Conservation (phyloP, 2,329 filamentous ascomycete species). For the Beauveria bassiana region DNA sequence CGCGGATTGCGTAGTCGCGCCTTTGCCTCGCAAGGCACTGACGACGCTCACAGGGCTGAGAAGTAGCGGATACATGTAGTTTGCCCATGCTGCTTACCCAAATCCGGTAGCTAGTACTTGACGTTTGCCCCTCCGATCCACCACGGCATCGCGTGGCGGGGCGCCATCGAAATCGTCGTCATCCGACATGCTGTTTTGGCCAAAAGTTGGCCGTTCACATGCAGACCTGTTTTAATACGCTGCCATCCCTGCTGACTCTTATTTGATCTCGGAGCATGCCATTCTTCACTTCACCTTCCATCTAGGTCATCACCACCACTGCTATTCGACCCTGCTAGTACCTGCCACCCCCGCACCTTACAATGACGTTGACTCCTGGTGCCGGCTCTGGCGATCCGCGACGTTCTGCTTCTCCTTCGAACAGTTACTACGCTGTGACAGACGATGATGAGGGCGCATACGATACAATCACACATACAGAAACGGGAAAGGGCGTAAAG, state of each 20-base stretch:
- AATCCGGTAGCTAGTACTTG: not conserved
- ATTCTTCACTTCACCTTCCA: not conserved
- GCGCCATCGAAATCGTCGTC: conserved; percentile 2
- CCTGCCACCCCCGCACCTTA: not conserved
- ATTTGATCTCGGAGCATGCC: not conserved
- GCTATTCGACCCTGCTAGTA: not conserved
- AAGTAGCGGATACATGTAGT: not conserved
- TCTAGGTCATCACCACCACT: not conserved
- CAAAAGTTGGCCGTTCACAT: not conserved
- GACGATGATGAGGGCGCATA: conserved; percentile 96
- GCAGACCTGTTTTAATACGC: not conserved
- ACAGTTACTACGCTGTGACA: conserved; percentile 90
- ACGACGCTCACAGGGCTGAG: conserved; percentile 10
- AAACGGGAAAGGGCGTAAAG: conserved; percentile 77
- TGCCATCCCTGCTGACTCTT: not conserved
- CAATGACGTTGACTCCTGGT: not conserved
- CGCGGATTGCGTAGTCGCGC: not conserved
- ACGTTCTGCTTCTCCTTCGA: conserved; percentile 56
- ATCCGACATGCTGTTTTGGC: not conserved
- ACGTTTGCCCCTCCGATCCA: not conserved
- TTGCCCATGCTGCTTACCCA: not conserved
- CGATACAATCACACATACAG: conserved; percentile 79
- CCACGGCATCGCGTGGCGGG: conserved; percentile 4
- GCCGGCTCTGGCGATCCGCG: not conserved
- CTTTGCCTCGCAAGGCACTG: conserved; percentile 2